phyloP scores from a whole-genome alignment of 495 filamentous ascomycete genomes.

The Xanthoparmelia taractica region DNA sequence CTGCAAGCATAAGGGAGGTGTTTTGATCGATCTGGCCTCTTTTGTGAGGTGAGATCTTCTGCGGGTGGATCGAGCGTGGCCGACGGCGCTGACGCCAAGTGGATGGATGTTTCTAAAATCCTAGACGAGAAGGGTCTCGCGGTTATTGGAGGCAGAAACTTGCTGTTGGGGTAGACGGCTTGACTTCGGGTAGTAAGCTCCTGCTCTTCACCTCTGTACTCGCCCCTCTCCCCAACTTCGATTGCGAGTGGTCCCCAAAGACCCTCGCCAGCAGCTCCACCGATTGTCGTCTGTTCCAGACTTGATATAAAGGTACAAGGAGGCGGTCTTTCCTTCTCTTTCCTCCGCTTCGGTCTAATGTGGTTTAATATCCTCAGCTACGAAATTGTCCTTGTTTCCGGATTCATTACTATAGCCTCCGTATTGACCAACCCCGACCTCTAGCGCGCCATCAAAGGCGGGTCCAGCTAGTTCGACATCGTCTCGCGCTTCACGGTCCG shows the following conservation, averaged over 20 bases:
- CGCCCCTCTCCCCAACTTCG: constrained; percentile 9
- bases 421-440: constrained; percentile 35
- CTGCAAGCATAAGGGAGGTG: constrained; percentile 30
- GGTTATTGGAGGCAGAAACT: constrained; percentile 32
- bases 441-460: constrained; percentile 46
- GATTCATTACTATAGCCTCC: constrained; percentile 23
- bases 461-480: constrained; percentile 47
- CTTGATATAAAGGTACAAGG: constrained; percentile 18
- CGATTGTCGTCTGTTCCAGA: not conserved
- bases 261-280: not conserved
- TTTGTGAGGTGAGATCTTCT: constrained; percentile 24
- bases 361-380: constrained; percentile 32
- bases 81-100: constrained; percentile 35
- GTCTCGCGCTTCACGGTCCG: constrained; percentile 28
- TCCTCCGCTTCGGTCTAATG: constrained; percentile 30
- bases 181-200: constrained; percentile 31
- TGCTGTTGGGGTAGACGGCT: constrained; percentile 35
- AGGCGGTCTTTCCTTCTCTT: constrained; percentile 33
- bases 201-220: constrained; percentile 16
- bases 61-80: constrained; percentile 24
- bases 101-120: constrained; percentile 36
- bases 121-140: constrained; percentile 34
- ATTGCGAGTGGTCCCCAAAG: too few species aligned
- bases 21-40: constrained; percentile 29
- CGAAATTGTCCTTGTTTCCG: constrained; percentile 31